A percentile compares a stretch with the other conserved stretches of the same genome.
Conservation (phyloP, 768 basidiomycete genomes). For the Boletus subcaerulescens region DNA sequence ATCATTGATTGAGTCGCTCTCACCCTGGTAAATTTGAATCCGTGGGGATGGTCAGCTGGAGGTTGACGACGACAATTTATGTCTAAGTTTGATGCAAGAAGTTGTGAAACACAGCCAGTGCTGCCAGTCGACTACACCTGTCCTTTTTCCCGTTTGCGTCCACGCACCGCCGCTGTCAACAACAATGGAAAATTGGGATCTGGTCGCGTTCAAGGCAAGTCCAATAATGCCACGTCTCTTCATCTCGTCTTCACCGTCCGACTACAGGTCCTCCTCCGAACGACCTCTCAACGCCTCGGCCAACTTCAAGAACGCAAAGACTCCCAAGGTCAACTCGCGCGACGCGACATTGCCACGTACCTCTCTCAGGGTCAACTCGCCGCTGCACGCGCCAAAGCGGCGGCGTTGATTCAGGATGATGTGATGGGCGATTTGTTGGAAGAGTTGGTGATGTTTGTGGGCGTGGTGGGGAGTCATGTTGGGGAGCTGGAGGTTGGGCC, state of each 20-base stretch:
- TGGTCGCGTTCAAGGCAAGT: constrained; percentile 31
- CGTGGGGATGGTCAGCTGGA: not conserved
- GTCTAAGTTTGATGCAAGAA: not conserved
- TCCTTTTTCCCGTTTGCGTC: not conserved
- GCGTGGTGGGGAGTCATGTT: constrained; percentile 57
- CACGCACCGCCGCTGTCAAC: not conserved
- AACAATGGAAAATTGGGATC: constrained; percentile 35
- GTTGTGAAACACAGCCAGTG: not conserved
- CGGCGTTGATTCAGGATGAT: constrained; percentile 64
- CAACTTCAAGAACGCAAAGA: constrained; percentile 71
- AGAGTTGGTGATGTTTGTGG: constrained; percentile 62
- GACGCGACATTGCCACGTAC: constrained; percentile 65
- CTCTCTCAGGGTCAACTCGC: constrained; percentile 59
- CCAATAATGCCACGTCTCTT: not conserved
- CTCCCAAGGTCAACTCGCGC: constrained; percentile 56
- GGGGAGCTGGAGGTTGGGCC: constrained; percentile 44
- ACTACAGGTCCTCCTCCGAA: constrained; percentile 56
- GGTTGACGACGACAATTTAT: not conserved
- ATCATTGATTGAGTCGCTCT: not conserved
- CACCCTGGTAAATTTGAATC: not conserved
- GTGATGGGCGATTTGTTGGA: constrained; percentile 59
- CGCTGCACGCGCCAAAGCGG: constrained; percentile 71
- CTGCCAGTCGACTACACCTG: not conserved
- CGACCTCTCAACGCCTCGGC: constrained; percentile 61
- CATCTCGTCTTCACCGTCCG: not conserved